Base-by-base conservation (phyloP, 2,329 filamentous ascomycete genomes). In the Periglandula ipomoeae region DNA sequence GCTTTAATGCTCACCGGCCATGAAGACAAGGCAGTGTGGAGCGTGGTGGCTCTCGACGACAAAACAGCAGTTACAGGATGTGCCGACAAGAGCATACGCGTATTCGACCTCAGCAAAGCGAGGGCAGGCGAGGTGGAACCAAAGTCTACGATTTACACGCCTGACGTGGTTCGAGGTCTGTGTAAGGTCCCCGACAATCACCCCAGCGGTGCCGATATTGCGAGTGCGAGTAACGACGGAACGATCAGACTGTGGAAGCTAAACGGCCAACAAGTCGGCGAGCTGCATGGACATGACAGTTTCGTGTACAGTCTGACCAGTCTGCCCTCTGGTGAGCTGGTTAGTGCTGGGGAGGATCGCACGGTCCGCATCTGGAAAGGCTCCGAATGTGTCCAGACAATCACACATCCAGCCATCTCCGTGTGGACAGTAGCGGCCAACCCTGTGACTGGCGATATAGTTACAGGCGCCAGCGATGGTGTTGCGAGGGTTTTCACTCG, bases 401-500 rank as follows among this genome's bases (percentile, higher is more conserved):
- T 98, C 55, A 96, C 91, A 1, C 89, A 96, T 60, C 93, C 93
- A 10, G 93, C 93, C 9, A 94, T 97, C 48, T 97, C 91, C 0
- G 90, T 98, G 5, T 98, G 93, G 93, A 76, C 81, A 13, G 89
- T 98, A 17, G 87, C 89, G n/a, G 86, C 80, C 10, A 93, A 87
- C 60, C 62, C 75, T 1, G 81, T 88, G 53, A 94, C 80, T 43
- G 91, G 93, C 20, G 94, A 98, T 59, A 91, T 98, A 52, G 88
- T 89, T n/a, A 87, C 87, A 3, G 93, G 91, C 27, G 84, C 91
- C 24, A 98, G 91, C 64, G 93, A 98, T 61, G 83, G 87, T 49
- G 71, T 91, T 40, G 83, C 89, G 8, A 83, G 93, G 39, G 73
- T 97, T 50, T 98, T 97, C 63, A 91, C 83, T 11, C 78, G 89